These are phyloP conservation scores for Odontarrhena argentea DNA, from an alignment of 345 rosid species.

Conservation along the genomic window DNA sequence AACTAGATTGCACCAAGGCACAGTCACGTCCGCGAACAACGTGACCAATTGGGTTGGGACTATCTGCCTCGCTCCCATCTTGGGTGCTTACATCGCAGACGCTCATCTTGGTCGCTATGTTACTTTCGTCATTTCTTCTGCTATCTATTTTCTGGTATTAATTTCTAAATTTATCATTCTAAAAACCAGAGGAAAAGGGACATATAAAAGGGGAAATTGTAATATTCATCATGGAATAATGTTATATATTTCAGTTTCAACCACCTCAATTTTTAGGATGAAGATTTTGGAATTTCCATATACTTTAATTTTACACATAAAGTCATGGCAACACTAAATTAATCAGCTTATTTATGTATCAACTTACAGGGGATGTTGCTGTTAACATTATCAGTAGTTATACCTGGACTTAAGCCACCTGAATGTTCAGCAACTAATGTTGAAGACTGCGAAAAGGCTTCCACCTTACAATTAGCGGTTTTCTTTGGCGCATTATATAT, in stretches of 20 bases:
- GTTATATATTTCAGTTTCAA: no score
- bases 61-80: conserved; percentile 61
- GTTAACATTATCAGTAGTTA: conserved; percentile 66
- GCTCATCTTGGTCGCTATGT: conserved; percentile 69
- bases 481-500: conserved; percentile 78
- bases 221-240: no score
- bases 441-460: conserved; percentile 54
- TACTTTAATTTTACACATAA: not conserved
- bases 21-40: conserved; percentile 60
- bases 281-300: no score
- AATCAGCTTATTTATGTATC: not conserved
- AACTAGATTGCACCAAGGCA: conserved; percentile 57
- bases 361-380: conserved; percentile 67
- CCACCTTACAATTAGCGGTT: conserved; percentile 58
- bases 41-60: conserved; percentile 73
- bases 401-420: conserved; percentile 65
- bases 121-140: conserved; percentile 55
- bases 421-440: conserved; percentile 41
- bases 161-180: not conserved
- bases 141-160: conserved; percentile 55
- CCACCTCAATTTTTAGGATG: no score
- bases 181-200: not conserved
- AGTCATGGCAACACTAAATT: no score
- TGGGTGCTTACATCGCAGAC: conserved; percentile 71
- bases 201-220: no score